phyloP scores from a whole-genome alignment of 176 grass and related monocot genomes.

The Ensete ventricosum region DNA sequence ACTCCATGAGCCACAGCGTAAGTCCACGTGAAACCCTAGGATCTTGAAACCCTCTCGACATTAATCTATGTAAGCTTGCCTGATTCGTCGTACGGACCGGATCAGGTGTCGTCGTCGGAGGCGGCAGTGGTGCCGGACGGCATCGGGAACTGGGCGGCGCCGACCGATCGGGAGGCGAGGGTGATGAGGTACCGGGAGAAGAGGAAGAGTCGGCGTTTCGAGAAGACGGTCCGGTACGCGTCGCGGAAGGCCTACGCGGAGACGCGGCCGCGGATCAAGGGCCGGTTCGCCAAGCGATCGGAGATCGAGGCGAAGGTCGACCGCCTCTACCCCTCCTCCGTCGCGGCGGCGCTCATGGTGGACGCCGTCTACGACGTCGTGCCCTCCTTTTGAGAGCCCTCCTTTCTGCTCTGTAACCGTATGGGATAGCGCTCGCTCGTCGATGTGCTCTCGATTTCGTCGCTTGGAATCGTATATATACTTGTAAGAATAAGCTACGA shows the following conservation, averaged over 20 bases:
- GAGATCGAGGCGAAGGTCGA: conserved; percentile 4
- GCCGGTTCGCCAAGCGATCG: conserved; percentile 8
- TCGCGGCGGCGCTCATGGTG: neutral
- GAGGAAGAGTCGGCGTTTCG: conserved; percentile 15
- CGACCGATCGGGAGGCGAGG: neutral
- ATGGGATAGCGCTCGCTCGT: too few species aligned
- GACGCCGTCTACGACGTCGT: neutral
- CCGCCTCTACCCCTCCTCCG: neutral
- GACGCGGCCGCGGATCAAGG: conserved; percentile 16
- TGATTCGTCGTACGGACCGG: neutral
- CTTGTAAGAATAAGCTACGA: too few species aligned
- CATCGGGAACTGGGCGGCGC: neutral
- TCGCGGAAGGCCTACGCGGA: conserved; percentile 16
- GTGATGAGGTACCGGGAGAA: conserved; percentile 17
- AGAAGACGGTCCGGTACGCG: conserved; percentile 14
- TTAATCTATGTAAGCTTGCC: neutral
- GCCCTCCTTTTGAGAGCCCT: neutral
- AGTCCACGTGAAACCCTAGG: neutral
- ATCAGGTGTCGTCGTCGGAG: conserved; percentile 12
- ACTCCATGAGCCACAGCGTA: conserved; percentile 7
- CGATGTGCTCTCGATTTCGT: too few species aligned
- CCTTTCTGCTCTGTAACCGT: too few species aligned
- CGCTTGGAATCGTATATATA: too few species aligned
- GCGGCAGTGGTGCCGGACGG: conserved; percentile 15
- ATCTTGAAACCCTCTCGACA: neutral